Percentiles rank a stretch among this genome's conserved stretches.
phyloP scores from a whole-genome alignment of 2,329 filamentous ascomycete species.

The Ilyonectria mors-panacis region DNA sequence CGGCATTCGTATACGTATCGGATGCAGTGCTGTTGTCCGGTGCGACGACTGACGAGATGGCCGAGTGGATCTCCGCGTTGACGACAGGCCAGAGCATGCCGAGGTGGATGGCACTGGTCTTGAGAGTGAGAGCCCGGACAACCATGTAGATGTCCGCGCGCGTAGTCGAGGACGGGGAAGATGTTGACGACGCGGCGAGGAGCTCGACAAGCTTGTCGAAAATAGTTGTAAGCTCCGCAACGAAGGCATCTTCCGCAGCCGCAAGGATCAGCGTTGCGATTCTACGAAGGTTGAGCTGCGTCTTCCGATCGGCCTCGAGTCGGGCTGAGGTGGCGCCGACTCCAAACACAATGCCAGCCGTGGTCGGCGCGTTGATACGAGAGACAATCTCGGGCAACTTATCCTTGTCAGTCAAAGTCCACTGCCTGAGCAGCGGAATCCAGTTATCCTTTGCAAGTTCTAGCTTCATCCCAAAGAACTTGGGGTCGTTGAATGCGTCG shows the following conservation, averaged over 20 bases:
- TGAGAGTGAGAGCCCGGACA: slow-evolving; percentile 84
- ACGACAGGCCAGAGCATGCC: slow-evolving; percentile 91
- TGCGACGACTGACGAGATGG: slow-evolving; percentile 81
- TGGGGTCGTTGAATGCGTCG: slow-evolving; percentile 91
- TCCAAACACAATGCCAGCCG: slow-evolving; percentile 98
- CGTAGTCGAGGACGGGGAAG: slow-evolving; percentile 91
- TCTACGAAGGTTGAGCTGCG: slow-evolving; percentile 89
- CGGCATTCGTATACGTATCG: slow-evolving; percentile 82
- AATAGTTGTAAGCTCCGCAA: slow-evolving; percentile 79
- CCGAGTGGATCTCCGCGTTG: slow-evolving; percentile 86
- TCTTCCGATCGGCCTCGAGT: slow-evolving; percentile 94
- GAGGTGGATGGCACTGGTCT: slow-evolving; percentile 83
- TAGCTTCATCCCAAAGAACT: slow-evolving; percentile 83
- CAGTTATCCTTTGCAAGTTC: slow-evolving; percentile 79
- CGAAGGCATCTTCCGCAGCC: slow-evolving; percentile 83
- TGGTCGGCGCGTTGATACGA: slow-evolving; percentile 86
- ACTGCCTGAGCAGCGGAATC: slow-evolving; percentile 88
- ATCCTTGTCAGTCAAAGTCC: slow-evolving; percentile 89
- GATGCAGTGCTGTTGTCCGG: slow-evolving; percentile 73
- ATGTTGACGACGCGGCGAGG: slow-evolving; percentile 84
- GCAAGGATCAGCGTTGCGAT: slow-evolving; percentile 86
- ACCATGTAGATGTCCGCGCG: slow-evolving; percentile 93
- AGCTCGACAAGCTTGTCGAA: slow-evolving; percentile 91
- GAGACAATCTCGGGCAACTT: slow-evolving; percentile 85
- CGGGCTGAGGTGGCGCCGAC: slow-evolving; percentile 94